A percentile compares a stretch with the other conserved stretches of the same genome.
Conservation (phyloP, 192 early-diverging fungal species). For the Umbelopsis vinacea region DNA sequence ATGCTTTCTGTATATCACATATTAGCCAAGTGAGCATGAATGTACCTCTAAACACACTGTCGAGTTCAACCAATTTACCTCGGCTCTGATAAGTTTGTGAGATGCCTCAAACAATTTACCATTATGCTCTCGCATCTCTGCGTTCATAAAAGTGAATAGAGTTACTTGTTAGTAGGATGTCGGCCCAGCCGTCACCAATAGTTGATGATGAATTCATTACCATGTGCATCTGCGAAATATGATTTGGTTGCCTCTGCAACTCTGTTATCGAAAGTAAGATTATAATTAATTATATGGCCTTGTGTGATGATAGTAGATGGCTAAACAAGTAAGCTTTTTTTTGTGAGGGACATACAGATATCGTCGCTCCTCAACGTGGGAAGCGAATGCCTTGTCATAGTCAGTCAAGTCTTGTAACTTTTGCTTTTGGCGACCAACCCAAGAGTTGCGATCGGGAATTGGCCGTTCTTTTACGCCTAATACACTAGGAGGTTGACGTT, state of each 20-base stretch:
- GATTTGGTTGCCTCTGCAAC: conserved; percentile 36
- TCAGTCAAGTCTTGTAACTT: conserved; percentile 54
- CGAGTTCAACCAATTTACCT: conserved; percentile 33
- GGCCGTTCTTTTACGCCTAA: conserved; percentile 38
- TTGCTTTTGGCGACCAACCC: conserved; percentile 34
- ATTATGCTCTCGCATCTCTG: conserved; percentile 50
- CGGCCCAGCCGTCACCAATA: background rate
- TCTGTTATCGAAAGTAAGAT: conserved; percentile 1
- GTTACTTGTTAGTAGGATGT: conserved; percentile 31
- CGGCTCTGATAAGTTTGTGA: conserved; percentile 44
- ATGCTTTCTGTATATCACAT: conserved; percentile 44
- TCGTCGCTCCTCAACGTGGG: conserved; percentile 51
- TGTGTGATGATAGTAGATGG: too few relatives aligned
- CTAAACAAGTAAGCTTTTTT: too few relatives aligned
- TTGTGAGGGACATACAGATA: conserved; percentile 52
- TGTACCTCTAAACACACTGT: background rate
- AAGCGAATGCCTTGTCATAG: conserved; percentile 48
- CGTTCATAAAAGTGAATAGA: conserved; percentile 27
- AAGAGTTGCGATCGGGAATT: conserved; percentile 27
- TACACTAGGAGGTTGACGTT: conserved; percentile 27
- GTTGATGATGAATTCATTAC: conserved; percentile 1
- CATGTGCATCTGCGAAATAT: conserved; percentile 37
- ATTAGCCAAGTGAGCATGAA: background rate
- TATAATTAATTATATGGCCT: background rate
- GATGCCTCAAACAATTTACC: conserved; percentile 56